Evolutionary conservation across 345 rosid genomes (phyloP).

Genomic region (Gynandropsis gynandra): DNA sequence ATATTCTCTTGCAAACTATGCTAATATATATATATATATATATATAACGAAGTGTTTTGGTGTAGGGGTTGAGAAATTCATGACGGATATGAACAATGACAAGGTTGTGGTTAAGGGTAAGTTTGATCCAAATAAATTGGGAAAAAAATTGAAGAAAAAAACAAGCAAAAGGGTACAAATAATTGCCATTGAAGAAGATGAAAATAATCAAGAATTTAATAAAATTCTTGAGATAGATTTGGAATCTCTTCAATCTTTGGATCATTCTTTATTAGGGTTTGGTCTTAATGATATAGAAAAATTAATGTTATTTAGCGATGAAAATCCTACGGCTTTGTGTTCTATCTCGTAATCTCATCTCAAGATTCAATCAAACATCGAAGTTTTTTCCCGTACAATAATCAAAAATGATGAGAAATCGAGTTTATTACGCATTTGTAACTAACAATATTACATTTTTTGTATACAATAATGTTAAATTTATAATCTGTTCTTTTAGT

Average conservation of each 20-base stretch:
- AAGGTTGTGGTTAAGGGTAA: conserved; percentile 42
- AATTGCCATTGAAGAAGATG: conserved; percentile 17
- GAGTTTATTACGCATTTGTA: too few relatives aligned
- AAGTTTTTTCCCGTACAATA: too few relatives aligned
- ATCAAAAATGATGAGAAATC: too few relatives aligned
- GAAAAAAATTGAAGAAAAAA: conserved; percentile 49
- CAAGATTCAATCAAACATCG: neutral
- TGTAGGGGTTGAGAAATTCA: conserved; percentile 53
- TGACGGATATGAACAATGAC: conserved; percentile 41
- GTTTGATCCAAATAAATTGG: conserved; percentile 43
- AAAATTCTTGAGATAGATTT: neutral
- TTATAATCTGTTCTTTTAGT: too few relatives aligned
- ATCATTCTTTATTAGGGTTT: conserved; percentile 12
- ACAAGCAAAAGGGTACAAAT: conserved; percentile 42
- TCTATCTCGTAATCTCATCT: conserved; percentile 9
- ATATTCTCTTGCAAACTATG: neutral
- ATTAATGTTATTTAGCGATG: conserved; percentile 53
- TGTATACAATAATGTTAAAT: too few relatives aligned
- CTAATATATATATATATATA: neutral
- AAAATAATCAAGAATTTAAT: conserved; percentile 1
- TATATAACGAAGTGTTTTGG: conserved; percentile 1
- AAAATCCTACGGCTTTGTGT: conserved; percentile 60
- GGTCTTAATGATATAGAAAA: conserved; percentile 22
- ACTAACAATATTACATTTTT: too few relatives aligned
- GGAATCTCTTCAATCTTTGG: neutral